A percentile compares a stretch with the other conserved stretches of the same genome.
Conservation (phyloP, 2,329 filamentous ascomycete genomes). For the Sporothrix schenckii region DNA sequence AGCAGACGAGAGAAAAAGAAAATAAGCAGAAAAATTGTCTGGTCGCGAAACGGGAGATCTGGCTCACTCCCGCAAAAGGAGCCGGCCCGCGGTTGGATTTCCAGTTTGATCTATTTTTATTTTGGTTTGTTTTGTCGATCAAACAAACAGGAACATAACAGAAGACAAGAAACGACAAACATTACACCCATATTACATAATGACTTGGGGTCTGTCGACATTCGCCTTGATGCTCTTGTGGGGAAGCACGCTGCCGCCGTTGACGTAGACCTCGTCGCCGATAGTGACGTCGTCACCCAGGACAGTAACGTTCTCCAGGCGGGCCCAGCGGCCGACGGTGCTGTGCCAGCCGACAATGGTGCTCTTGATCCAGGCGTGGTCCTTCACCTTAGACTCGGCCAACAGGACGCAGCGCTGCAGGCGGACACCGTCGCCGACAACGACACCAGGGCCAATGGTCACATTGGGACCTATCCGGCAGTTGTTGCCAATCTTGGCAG, state of each 20-base stretch:
- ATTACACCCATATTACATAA: conserved; percentile 56
- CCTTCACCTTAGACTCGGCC: conserved; percentile 90
- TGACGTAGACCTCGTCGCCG: conserved; percentile 97
- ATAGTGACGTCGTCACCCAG: conserved; percentile 97
- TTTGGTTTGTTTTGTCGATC: conserved; percentile 15
- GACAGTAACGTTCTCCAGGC: conserved; percentile 96
- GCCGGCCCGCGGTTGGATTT: neutral
- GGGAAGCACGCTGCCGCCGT: conserved; percentile 89
- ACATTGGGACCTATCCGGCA: conserved; percentile 98
- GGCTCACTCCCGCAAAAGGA: conserved; percentile 17
- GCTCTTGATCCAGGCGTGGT: conserved; percentile 98
- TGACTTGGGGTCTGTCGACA: conserved; percentile 76
- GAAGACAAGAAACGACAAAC: neutral
- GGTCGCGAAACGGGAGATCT: conserved; percentile 1
- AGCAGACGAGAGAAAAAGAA: neutral
- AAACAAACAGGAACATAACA: conserved; percentile 15
- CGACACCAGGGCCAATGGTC: conserved; percentile 88
- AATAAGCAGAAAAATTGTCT: neutral
- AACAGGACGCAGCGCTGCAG: conserved; percentile 92
- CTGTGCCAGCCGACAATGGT: conserved; percentile 99
- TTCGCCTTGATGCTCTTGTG: conserved; percentile 99
- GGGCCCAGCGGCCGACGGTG: conserved; percentile 91
- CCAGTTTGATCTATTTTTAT: conserved; percentile 2
- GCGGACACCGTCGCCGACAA: conserved; percentile 90
- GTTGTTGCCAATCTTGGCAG: conserved; percentile 96